Conservation (phyloP, 805 yeast genomes). For the Yarrowia keelungensis region DNA sequence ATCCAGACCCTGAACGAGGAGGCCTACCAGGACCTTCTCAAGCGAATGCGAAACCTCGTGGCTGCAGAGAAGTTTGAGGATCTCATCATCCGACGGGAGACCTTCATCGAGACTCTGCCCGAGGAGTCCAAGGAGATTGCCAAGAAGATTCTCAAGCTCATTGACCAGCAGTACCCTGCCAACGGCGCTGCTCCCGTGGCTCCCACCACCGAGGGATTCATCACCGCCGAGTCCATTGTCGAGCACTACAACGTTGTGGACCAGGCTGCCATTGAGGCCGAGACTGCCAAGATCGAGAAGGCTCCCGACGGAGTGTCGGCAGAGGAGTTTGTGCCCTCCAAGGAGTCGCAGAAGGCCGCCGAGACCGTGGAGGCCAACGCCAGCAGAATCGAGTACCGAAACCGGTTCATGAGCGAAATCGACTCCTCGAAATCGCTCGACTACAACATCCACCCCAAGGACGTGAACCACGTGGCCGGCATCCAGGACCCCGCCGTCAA, state of each 20-base stretch:
- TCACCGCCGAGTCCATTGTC: slow-evolving; percentile 19
- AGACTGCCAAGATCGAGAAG: neutral
- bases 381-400: slow-evolving; percentile 53
- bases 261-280: neutral
- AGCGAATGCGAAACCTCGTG: slow-evolving; percentile 27
- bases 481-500: slow-evolving; percentile 7
- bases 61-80: slow-evolving; percentile 44
- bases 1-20: slow-evolving; percentile 16
- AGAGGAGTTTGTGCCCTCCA: neutral
- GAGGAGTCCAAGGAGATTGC: slow-evolving; percentile 12
- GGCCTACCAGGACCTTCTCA: slow-evolving; percentile 40
- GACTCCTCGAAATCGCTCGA: slow-evolving; percentile 50
- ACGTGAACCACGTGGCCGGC: slow-evolving; percentile 35
- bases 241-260: neutral
- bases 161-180: slow-evolving; percentile 32
- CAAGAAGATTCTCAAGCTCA: slow-evolving; percentile 20
- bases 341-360: slow-evolving; percentile 2
- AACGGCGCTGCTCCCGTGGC: neutral
- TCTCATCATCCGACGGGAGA: slow-evolving; percentile 8
- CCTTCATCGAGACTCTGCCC: slow-evolving; percentile 15
- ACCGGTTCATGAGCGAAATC: slow-evolving; percentile 47
- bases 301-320: neutral
- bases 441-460: slow-evolving; percentile 44
- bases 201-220: slow-evolving; percentile 4
- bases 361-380: slow-evolving; percentile 52